A percentile compares a stretch with the other conserved stretches of the same genome.
phyloP scores from a whole-genome alignment of 2,329 filamentous ascomycete species.

The Celoporthe dispersa region DNA sequence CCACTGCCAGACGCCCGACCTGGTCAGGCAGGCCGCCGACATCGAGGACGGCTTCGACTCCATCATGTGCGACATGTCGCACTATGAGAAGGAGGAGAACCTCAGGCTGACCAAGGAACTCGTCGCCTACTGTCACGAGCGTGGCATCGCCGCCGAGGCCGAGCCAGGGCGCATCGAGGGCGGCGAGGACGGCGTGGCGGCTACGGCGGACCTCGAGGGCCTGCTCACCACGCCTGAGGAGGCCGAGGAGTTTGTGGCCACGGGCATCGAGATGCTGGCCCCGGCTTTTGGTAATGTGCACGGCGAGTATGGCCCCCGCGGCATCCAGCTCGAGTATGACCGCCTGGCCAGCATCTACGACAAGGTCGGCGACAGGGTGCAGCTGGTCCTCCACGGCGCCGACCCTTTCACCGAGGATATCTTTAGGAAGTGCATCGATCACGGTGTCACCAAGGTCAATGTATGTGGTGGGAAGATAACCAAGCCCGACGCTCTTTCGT shows the following conservation, averaged over 20 bases:
- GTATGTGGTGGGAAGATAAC: not conserved
- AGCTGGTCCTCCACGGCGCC: slow-evolving; percentile 53
- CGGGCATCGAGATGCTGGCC: slow-evolving; percentile 75
- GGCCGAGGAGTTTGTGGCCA: slow-evolving; percentile 70
- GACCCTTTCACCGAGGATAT: slow-evolving; percentile 52
- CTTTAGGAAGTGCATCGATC: slow-evolving; percentile 49
- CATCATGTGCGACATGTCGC: slow-evolving; percentile 77
- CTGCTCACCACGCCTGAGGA: slow-evolving; percentile 69
- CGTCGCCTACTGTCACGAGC: slow-evolving; percentile 64
- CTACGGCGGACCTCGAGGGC: slow-evolving; percentile 54
- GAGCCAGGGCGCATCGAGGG: slow-evolving; percentile 63
- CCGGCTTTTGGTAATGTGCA: slow-evolving; percentile 80
- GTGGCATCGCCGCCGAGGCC: slow-evolving; percentile 69
- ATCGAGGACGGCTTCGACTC: slow-evolving; percentile 62
- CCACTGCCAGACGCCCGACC: slow-evolving; percentile 67
- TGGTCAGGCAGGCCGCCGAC: slow-evolving; percentile 63
- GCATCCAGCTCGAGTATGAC: slow-evolving; percentile 65
- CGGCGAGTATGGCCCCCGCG: slow-evolving; percentile 70
- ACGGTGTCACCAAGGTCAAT: slow-evolving; percentile 53
- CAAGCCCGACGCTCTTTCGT: no score
- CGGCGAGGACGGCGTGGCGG: slow-evolving; percentile 74
- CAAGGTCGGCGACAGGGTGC: slow-evolving; percentile 49
- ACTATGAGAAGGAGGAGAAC: slow-evolving; percentile 72
- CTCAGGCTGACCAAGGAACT: slow-evolving; percentile 63
- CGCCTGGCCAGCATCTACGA: slow-evolving; percentile 49